Percentiles rank a stretch among this genome's conserved stretches.
These are phyloP conservation scores for Penstemon barbatus DNA, from an alignment of 257 asterid genomes.

Conservation along the genomic window DNA sequence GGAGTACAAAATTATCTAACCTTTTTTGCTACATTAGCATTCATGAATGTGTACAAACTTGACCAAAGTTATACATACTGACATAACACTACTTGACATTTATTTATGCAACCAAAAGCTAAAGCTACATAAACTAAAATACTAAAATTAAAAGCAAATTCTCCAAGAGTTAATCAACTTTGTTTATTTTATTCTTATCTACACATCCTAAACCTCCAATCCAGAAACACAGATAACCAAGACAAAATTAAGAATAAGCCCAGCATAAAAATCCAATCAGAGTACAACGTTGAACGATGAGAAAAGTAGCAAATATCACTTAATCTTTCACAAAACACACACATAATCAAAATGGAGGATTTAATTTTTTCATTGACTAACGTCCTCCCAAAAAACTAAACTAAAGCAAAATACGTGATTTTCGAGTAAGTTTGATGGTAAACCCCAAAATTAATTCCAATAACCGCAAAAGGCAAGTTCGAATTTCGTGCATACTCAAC, in stretches of 20 bases:
- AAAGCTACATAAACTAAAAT: not conserved
- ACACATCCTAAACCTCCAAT: too few relatives aligned
- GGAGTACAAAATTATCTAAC: not conserved
- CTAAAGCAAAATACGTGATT: not conserved
- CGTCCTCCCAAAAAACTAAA: constrained; percentile 19
- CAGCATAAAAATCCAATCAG: too few relatives aligned
- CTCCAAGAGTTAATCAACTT: too few relatives aligned
- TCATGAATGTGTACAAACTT: not conserved
- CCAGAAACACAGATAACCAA: too few relatives aligned
- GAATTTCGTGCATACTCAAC: constrained; percentile 24
- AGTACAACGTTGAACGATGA: too few relatives aligned
- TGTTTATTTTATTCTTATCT: too few relatives aligned
- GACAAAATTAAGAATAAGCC: too few relatives aligned
- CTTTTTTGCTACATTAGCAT: not conserved
- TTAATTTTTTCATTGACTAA: not conserved
- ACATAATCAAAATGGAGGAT: not conserved
- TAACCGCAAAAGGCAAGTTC: constrained; percentile 29
- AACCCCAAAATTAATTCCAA: constrained; percentile 16
- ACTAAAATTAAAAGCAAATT: not conserved
- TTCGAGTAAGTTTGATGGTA: constrained; percentile 1
- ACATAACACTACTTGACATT: too few relatives aligned
- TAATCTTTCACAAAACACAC: not conserved
- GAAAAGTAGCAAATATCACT: too few relatives aligned
- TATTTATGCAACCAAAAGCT: constrained; percentile 1
- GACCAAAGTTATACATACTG: not conserved